These are phyloP conservation scores for Colletotrichum eremochloae DNA, from an alignment of 2,329 filamentous ascomycete genomes.

Conservation along the genomic window DNA sequence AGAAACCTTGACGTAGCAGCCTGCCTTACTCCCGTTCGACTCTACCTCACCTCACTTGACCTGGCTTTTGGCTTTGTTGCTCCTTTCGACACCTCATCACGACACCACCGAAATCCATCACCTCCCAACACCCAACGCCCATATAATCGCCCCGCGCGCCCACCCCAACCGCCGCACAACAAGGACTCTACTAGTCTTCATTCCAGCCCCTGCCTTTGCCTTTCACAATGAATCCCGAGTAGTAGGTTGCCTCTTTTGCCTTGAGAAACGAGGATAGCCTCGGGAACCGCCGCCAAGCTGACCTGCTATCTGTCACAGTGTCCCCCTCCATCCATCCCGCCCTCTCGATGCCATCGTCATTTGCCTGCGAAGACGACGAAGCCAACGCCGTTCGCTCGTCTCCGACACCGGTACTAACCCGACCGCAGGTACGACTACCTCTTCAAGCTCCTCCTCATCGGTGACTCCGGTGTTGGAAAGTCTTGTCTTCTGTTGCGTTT, in stretches of 20 bases:
- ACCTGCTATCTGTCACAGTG: conserved; percentile 40
- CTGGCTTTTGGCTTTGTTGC: conserved; percentile 34
- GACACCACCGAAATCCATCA: conserved; percentile 39
- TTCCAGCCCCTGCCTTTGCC: conserved; percentile 33
- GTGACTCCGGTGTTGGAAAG: conserved; percentile 99
- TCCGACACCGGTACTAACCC: conserved; percentile 45
- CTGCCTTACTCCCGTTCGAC: conserved; percentile 40
- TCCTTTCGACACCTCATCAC: conserved; percentile 41
- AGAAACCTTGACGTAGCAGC: conserved; percentile 42
- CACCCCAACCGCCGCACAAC: conserved; percentile 12
- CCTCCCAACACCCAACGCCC: conserved; percentile 32
- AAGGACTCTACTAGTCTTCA: conserved; percentile 33
- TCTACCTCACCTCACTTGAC: conserved; percentile 40
- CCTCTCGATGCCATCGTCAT: conserved; percentile 14
- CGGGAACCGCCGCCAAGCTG: conserved; percentile 41
- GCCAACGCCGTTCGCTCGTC: background rate
- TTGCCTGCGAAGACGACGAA: conserved; percentile 21
- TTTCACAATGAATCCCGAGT: conserved; percentile 91
- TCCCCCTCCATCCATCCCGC: conserved; percentile 13
- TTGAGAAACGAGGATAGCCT: conserved; percentile 25
- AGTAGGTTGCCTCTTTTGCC: conserved; percentile 69
- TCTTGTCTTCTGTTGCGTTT: conserved; percentile 98
- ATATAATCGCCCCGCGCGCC: conserved; percentile 31
- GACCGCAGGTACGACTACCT: conserved; percentile 96
- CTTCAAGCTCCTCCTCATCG: conserved; percentile 99